Evolutionary conservation across 2,329 filamentous ascomycete species (phyloP).

Genomic region (Phoma sp.): DNA sequence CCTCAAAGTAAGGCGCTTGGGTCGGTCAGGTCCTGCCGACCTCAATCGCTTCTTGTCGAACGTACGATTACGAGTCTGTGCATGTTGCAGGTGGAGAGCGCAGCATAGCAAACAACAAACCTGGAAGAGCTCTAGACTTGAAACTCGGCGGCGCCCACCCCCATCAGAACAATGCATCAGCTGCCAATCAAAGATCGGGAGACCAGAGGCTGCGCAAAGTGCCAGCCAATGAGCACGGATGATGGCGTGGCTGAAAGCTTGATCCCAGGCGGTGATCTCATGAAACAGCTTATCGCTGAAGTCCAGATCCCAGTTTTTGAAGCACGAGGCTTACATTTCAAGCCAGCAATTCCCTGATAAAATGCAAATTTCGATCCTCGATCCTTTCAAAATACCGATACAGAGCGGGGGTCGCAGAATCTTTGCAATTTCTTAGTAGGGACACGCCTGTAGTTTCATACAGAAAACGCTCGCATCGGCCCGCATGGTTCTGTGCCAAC

Average conservation of each 20-base stretch:
- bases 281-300: constrained; percentile 36
- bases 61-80: constrained; percentile 28
- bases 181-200: constrained; percentile 37
- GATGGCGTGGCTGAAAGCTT: constrained; percentile 33
- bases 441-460: constrained; percentile 1
- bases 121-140: constrained; percentile 43
- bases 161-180: constrained; percentile 27
- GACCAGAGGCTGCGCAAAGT: constrained; percentile 12
- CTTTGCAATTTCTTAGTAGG: constrained; percentile 16
- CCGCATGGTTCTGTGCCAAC: constrained; percentile 8
- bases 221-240: constrained; percentile 32
- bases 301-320: constrained; percentile 21
- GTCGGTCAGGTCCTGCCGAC: constrained; percentile 22
- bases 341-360: constrained; percentile 17
- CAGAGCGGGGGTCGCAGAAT: constrained; percentile 15
- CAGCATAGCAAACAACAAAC: constrained; percentile 45
- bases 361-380: constrained; percentile 16
- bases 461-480: constrained; percentile 14
- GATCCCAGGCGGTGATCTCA: constrained; percentile 37
- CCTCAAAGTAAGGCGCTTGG: constrained; percentile 22
- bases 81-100: constrained; percentile 29
- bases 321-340: constrained; percentile 12
- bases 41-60: constrained; percentile 21
- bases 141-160: constrained; percentile 35
- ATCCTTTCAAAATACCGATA: constrained; percentile 13